Conservation (phyloP, 768 basidiomycete genomes). For the Suillus bovinus region DNA sequence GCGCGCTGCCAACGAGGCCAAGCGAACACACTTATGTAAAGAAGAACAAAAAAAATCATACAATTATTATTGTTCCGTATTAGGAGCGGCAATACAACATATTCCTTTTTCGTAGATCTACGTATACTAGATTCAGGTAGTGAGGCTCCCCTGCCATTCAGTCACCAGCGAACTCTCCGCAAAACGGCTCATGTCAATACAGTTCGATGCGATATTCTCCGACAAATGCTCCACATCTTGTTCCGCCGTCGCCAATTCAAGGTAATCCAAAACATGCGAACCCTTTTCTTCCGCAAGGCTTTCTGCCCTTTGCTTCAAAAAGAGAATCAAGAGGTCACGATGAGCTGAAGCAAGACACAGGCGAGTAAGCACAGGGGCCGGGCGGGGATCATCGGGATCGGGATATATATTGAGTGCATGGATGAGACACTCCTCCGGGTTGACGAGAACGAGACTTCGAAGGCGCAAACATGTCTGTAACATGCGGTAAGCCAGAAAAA, state of each 20-base stretch:
- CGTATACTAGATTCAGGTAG: background rate
- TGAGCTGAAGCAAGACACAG: background rate
- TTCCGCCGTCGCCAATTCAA: background rate
- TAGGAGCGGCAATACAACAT: conserved; percentile 7
- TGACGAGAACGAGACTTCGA: background rate
- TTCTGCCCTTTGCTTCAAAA: background rate
- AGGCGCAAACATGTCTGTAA: background rate
- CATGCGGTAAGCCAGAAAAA: background rate
- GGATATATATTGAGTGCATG: conserved; percentile 6
- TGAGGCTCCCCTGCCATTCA: background rate
- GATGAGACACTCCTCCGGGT: conserved; percentile 5
- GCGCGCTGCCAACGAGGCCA: background rate
- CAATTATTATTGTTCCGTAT: conserved; percentile 18
- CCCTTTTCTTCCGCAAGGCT: background rate
- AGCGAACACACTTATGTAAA: background rate
- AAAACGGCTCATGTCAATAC: background rate
- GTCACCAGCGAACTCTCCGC: background rate
- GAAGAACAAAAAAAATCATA: background rate
- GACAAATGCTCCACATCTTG: background rate
- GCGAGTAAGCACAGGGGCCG: background rate
- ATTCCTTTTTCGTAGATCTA: conserved; percentile 7
- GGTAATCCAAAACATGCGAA: background rate
- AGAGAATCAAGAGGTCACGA: background rate
- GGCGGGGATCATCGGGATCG: background rate
- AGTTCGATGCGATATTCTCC: background rate